Evolutionary conservation across 2,329 filamentous ascomycete species (phyloP), one percentile per base, ranked within the genome.

Genomic region (Fusarium compactum): DNA sequence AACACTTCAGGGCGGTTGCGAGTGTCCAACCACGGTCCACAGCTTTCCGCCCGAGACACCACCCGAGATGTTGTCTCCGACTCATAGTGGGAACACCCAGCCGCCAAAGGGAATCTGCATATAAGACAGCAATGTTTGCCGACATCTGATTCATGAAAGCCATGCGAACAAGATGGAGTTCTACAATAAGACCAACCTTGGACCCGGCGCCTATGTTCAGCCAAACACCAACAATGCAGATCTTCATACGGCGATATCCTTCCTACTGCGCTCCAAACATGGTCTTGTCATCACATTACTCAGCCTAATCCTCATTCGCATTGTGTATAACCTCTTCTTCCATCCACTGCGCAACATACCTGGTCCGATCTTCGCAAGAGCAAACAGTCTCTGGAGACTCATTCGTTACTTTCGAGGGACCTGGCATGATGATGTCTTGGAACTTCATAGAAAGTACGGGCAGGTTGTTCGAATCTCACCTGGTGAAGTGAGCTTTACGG

Each of bases 401-500:
- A 41, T 45, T 14, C n/a, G 22, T 22, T 68, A 68, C 15, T 68
- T 66, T 18, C 48, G 52, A 4, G 65, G 65, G 2, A 62, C 54
- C 5, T 68, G 65, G 65, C 65, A 68, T 10, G 40, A 66, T 3
- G 62, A 68, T 7, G 41, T 65, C 15, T 8, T 51, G 0, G 29
- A 56, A 2, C 57, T 68, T 10, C 62, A 68, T 16, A 34, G 4
- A 15, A 40, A 45, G 9, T 68, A 66, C 30, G 62, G 65, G 3
- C 47, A 66, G 3, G 57, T 68, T 11, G 65, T 66, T 16, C 62
- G 65, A 6, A 66, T 68, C 4, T 48, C 62, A 1, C 65, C 65
- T 15, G 32, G 50, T 6, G 65, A 68, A 20, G 45, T 68, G 3
- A 66, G 65, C 10, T 66, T 68, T 14, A 56, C 52, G 3, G 38